Evolutionary conservation across 75 land plant species (phyloP), one percentile per base, ranked within the genome.

Genomic region (Sequoiadendron giganteum): DNA sequence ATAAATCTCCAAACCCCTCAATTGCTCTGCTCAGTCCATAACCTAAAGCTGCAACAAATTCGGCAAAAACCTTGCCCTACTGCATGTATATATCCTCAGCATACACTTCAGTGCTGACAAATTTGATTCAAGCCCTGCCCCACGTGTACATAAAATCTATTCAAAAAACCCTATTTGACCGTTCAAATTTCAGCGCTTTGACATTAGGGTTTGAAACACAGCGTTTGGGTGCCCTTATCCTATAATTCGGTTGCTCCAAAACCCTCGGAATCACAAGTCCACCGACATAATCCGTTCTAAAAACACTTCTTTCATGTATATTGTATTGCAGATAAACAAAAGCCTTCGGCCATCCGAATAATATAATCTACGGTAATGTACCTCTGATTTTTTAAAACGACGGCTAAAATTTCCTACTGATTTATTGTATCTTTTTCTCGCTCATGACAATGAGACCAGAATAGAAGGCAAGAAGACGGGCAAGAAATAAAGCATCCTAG

Each of bases 261-360:
- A 82, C 84, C 84, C 84, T 82, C 47, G 54, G 84, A 82, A 82
- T 82, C 48, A 28, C 84, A 6, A 79, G 1, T 82, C 18, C 32
- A n/a, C 84, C 13, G 77, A 30, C 77, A 75, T 14, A 75, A 13
- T 75, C 38, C n/a, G 47, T 30, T 45, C 84, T 1, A 40, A 47
- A 47, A 42, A 45, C 0, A 47, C 28, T 42, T 19, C 82, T 25
- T 40, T 19, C n/a, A 25, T 25, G 45, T 40, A 45, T 45, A 11
- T 82, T 47, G 49, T 45, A 82, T 28, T n/a, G 34, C 84, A 45
- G 49, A 25, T 47, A 82, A 25, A 45, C 52, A 82, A 75, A 75
- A 75, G 16, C 54, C 30, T 82, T 43, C 34, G 18, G 32, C 54
- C 84, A 45, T 0, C 34, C 28, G 34, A 82, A 82, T 65, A 65